phyloP scores from a whole-genome alignment of 768 basidiomycete species.

The Tulasnella sp. region DNA sequence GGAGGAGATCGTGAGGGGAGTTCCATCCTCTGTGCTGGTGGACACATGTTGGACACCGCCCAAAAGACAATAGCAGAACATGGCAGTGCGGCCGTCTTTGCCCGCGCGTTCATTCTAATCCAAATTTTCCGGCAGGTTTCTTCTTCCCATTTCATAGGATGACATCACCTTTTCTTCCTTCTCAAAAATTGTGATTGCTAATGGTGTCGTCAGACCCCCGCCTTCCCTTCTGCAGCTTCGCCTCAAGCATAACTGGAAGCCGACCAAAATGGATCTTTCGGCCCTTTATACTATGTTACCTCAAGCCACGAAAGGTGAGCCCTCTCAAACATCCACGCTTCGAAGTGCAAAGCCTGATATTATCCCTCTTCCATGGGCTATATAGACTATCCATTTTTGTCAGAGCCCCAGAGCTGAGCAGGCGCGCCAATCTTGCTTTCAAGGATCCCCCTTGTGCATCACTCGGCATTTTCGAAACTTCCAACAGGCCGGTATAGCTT shows the following conservation, averaged over 20 bases:
- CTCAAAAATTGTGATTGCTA: too few relatives aligned
- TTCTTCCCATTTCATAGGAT: background rate
- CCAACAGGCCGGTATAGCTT: too few relatives aligned
- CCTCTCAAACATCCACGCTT: background rate
- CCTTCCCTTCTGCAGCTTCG: background rate
- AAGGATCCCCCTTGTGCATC: too few relatives aligned
- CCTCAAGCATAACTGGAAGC: background rate
- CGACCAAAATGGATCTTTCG: background rate
- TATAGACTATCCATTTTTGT: background rate
- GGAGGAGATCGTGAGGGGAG: background rate
- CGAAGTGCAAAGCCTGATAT: background rate
- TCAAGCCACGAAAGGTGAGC: background rate
- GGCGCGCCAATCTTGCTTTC: too few relatives aligned
- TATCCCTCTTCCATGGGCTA: background rate
- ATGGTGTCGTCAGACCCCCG: too few relatives aligned
- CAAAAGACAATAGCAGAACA: background rate
- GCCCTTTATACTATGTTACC: background rate
- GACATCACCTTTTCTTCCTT: background rate
- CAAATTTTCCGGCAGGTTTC: background rate
- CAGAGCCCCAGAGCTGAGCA: too few relatives aligned
- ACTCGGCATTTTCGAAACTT: too few relatives aligned
- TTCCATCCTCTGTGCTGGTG: background rate
- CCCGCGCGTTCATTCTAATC: constrained; percentile 3
- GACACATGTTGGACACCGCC: background rate
- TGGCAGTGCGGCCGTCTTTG: background rate